phyloP scores from a whole-genome alignment of 2,329 filamentous ascomycete genomes.

The Metarhizium humberi region DNA sequence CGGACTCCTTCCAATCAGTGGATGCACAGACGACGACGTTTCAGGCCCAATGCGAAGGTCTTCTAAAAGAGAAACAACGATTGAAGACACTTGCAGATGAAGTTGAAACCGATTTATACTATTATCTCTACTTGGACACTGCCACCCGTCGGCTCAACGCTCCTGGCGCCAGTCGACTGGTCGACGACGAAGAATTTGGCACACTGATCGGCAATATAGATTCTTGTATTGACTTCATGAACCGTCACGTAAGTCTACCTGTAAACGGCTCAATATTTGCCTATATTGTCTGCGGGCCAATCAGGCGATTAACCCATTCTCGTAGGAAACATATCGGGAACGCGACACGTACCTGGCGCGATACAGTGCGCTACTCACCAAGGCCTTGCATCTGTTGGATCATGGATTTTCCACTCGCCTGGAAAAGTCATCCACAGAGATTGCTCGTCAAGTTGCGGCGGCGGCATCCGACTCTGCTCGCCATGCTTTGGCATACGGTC shows the following conservation, averaged over 20 bases:
- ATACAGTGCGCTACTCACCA: conserved; percentile 71
- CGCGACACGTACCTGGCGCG: conserved; percentile 79
- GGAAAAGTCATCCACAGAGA: conserved; percentile 44
- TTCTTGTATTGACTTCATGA: conserved; percentile 88
- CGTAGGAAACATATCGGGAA: conserved; percentile 72
- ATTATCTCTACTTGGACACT: conserved; percentile 88
- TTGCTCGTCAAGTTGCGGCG: conserved; percentile 41
- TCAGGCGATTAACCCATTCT: neutral
- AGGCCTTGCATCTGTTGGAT: conserved; percentile 53
- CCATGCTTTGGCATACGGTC: conserved; percentile 50
- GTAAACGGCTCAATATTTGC: neutral
- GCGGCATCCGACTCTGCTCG: conserved; percentile 51
- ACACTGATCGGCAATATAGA: conserved; percentile 85
- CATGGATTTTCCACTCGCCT: conserved; percentile 44
- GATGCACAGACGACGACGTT: conserved; percentile 90
- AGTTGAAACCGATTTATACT: conserved; percentile 82
- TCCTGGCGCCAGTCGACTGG: conserved; percentile 76
- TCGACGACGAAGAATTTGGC: conserved; percentile 74
- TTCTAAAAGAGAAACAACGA: conserved; percentile 72
- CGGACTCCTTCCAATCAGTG: conserved; percentile 78
- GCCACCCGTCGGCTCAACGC: conserved; percentile 87
- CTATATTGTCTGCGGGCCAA: neutral
- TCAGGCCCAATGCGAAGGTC: conserved; percentile 80
- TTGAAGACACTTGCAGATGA: conserved; percentile 73
- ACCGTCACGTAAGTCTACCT: conserved; percentile 55